A percentile compares a stretch with the other conserved stretches of the same genome.
phyloP scores from a whole-genome alignment of 257 asterid species.

The Ocimum tenuiflorum region DNA sequence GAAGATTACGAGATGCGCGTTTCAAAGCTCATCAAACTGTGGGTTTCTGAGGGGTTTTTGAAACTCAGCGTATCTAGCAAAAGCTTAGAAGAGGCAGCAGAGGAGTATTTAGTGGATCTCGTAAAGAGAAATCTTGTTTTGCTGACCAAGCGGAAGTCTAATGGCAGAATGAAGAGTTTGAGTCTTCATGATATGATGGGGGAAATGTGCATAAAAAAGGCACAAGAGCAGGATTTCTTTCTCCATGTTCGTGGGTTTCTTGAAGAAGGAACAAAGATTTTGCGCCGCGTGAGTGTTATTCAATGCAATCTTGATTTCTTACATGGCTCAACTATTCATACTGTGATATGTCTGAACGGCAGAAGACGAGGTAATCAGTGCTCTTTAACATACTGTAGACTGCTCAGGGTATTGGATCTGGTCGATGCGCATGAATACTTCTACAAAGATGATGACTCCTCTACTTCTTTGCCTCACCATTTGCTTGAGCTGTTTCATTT shows the following conservation, averaged over 20 bases:
- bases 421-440: no score
- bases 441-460: background rate
- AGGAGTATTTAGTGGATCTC: background rate
- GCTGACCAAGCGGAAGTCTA: background rate
- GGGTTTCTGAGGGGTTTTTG: conserved; percentile 5
- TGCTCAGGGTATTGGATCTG: background rate
- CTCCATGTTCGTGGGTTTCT: background rate
- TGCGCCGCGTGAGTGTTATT: background rate
- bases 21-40: conserved; percentile 6
- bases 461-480: background rate
- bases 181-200: background rate
- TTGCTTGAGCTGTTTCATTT: background rate
- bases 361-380: background rate
- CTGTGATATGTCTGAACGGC: background rate
- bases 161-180: conserved; percentile 1
- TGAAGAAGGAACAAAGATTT: background rate
- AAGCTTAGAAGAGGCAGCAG: background rate
- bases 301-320: background rate
- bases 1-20: conserved; percentile 1
- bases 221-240: background rate
- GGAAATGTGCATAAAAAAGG: background rate
- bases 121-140: conserved; percentile 5
- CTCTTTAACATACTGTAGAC: background rate
- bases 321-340: background rate
- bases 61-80: background rate